Conservation (phyloP, 495 filamentous ascomycete species). For the Thozetella sp. region DNA sequence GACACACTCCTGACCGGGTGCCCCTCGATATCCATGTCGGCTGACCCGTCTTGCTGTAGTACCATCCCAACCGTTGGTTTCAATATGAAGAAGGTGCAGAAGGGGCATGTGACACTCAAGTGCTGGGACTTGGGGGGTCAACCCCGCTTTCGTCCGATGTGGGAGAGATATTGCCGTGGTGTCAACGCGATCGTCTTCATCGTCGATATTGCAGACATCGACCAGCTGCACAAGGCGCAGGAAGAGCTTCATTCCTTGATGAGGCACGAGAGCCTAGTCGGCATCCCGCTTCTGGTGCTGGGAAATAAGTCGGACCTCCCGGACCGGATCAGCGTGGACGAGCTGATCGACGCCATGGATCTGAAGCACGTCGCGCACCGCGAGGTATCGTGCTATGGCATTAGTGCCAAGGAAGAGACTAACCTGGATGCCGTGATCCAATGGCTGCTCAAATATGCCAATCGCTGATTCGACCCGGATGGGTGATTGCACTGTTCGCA, state of each 20-base stretch:
- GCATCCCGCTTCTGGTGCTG: slow-evolving; percentile 93
- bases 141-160: slow-evolving; percentile 97
- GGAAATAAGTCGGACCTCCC: slow-evolving; percentile 97
- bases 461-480: slow-evolving; percentile 37
- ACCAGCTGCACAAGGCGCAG: slow-evolving; percentile 80
- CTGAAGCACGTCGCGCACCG: slow-evolving; percentile 87
- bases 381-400: slow-evolving; percentile 98
- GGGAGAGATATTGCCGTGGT: slow-evolving; percentile 97
- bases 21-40: slow-evolving; percentile 20
- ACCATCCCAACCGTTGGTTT: slow-evolving; percentile 98
- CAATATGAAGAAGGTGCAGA: slow-evolving; percentile 98
- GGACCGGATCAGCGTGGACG: slow-evolving; percentile 86
- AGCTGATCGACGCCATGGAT: slow-evolving; percentile 91
- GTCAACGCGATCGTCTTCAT: slow-evolving; percentile 99
- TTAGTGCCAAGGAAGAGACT: slow-evolving; percentile 97
- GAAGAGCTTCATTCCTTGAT: slow-evolving; percentile 92
- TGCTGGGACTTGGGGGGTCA: slow-evolving; percentile 99
- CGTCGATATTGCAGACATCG: slow-evolving; percentile 77
- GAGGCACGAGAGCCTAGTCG: slow-evolving; percentile 80
- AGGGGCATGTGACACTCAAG: slow-evolving; percentile 97
- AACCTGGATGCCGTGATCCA: slow-evolving; percentile 96
- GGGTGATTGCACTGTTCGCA: background rate
- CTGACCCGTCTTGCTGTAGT: slow-evolving; percentile 59
- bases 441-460: slow-evolving; percentile 91
- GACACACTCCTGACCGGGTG: slow-evolving; percentile 11